Evolutionary conservation across 257 asterid genomes (phyloP).

Genomic region (Solanum lycopersicoides): DNA sequence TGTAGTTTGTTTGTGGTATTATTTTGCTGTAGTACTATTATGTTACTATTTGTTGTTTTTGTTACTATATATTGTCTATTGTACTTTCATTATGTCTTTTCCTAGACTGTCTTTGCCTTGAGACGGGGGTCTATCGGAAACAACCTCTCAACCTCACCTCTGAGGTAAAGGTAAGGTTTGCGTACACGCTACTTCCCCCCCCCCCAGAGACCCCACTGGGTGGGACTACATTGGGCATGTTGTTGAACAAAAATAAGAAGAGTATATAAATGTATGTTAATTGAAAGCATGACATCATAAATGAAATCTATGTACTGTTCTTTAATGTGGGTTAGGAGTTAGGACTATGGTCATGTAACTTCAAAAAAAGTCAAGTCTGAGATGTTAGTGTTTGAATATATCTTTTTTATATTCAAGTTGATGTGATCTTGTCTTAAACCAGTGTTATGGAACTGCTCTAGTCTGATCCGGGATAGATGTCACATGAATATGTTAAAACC

Average conservation of each 20-base stretch:
- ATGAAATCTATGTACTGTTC: neutral
- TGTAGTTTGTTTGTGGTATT: neutral
- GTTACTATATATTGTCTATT: neutral
- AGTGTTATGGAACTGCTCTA: neutral
- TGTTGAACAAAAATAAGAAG: neutral
- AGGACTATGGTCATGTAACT: neutral
- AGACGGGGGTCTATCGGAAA: neutral
- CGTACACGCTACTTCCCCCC: neutral
- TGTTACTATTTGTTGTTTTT: neutral
- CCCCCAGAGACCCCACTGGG: neutral
- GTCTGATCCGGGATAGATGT: neutral
- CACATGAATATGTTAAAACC: neutral
- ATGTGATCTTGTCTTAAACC: neutral
- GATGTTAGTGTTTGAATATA: neutral
- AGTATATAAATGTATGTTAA: neutral
- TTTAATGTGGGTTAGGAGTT: neutral
- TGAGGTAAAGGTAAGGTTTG: neutral
- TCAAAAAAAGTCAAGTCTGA: neutral
- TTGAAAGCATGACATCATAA: neutral
- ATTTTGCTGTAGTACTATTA: neutral
- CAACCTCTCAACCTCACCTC: neutral
- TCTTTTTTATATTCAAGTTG: neutral
- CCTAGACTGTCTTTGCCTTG: neutral
- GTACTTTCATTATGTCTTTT: neutral
- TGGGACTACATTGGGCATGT: neutral